Percentiles rank a stretch among this genome's conserved stretches.
phyloP scores from a whole-genome alignment of 2,329 filamentous ascomycete species.

The Fusarium heterosporum region DNA sequence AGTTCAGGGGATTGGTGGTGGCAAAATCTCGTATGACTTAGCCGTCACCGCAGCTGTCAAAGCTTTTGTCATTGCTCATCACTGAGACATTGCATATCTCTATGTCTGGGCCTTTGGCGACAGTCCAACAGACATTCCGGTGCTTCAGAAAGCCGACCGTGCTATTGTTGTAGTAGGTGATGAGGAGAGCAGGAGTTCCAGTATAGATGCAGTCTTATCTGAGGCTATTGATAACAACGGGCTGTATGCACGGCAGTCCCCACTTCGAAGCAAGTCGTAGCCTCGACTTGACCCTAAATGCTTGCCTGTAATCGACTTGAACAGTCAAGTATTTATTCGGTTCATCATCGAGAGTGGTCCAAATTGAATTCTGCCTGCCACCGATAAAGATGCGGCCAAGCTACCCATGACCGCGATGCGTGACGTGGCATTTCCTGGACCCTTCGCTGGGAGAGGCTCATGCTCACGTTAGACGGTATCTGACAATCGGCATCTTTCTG shows the following conservation, averaged over 20 bases:
- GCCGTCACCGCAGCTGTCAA: conserved; percentile 66
- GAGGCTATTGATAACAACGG: conserved; percentile 56
- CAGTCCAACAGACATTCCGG: conserved; percentile 67
- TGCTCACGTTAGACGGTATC: conserved; percentile 61
- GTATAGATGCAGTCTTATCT: conserved; percentile 62
- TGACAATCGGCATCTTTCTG: conserved; percentile 62
- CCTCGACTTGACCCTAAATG: conserved; percentile 56
- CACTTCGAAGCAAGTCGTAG: conserved; percentile 55
- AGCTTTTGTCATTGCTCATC: conserved; percentile 56
- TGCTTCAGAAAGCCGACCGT: conserved; percentile 65
- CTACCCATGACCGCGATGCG: conserved; percentile 66
- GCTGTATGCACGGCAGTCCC: conserved; percentile 58
- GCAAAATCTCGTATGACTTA: conserved; percentile 58
- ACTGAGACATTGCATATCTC: conserved; percentile 53
- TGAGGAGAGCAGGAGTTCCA: conserved; percentile 58
- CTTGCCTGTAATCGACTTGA: conserved; percentile 58
- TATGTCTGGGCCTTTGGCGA: conserved; percentile 72
- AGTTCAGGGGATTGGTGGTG: conserved; percentile 65
- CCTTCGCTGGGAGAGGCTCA: conserved; percentile 63
- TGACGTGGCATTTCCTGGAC: conserved; percentile 59
- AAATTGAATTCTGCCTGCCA: conserved; percentile 57
- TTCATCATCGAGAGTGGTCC: conserved; percentile 25
- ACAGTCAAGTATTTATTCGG: conserved; percentile 39
- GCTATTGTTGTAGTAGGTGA: conserved; percentile 68
- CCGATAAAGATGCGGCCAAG: conserved; percentile 57